Base-by-base conservation (phyloP, 768 basidiomycete genomes). In the Pleurotus ostreatus region DNA sequence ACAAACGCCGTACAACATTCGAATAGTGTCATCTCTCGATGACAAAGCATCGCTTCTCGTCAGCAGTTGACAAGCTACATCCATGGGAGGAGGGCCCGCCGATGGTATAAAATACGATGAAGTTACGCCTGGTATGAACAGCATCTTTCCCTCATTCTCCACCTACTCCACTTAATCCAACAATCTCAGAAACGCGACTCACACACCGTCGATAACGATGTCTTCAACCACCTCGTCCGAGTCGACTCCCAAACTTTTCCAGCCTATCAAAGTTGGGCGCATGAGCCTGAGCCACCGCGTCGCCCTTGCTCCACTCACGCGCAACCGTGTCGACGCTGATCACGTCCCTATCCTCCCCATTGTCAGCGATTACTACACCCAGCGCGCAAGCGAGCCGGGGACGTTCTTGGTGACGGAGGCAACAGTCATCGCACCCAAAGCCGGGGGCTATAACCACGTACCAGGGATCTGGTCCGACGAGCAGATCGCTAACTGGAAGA, bases 231-330 rank as follows among this genome's bases (percentile, higher is more conserved):
- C 11, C 11, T 34, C 30, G 55, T 47, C n/a, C n/a, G n/a, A n/a
- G n/a, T n/a, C 58, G 12, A 18, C 22, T 18, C 16, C 65, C n/a
- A 48, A 26, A 46, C 71, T 77, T 26, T 77, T 77, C 62, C 65
- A 68, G 46, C 71, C 77, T 5, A 62, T 70, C 55, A 58, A 62
- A 52, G 62, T 78, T 11, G 76, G 76, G 26, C 48, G 59, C 1
- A 20, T 71, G 4, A 44, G 52, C 2, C 66, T 78, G 39, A 57
- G 63, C 49, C 79, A 80, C 65, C 73, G 78, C 3, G 62, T 79
- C 22, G 74, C 75, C 5, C 70, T 77, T 44, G 73, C 78, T 0
- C 79, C 79, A 4, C 54, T 77, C 18, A 80, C 78, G 0, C 75
- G 79, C n/a, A 30, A 57, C 47, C 69, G 78, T 16, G 73, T 71